Base-by-base conservation (phyloP, 2,329 filamentous ascomycete species). In the Venturia carpophila region DNA sequence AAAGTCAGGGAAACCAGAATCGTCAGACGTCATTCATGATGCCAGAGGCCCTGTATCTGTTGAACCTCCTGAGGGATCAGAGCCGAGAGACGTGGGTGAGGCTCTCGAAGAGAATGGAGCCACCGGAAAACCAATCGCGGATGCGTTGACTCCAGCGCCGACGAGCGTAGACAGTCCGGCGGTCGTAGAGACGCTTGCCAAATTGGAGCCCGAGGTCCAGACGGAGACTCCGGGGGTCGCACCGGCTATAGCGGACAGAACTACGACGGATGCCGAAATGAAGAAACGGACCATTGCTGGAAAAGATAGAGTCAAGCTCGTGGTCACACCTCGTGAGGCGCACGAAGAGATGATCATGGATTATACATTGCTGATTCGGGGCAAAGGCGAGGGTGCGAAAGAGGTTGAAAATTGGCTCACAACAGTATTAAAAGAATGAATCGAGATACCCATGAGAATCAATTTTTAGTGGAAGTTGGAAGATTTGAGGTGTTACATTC, bases 331-430 rank as follows among this genome's bases (percentile, higher is more conserved):
- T 5, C 73, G 72, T 13, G 76, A 72, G 0, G 71, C 71, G 17
- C 78, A 80, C 66, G 75, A 76, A 34, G 78, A 78, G 68, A 75
- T 77, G 70, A 74, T 79, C 41, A 66, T 78, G 0, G 76, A 79
- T 66, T 68, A 70, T n/a, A 52, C 76, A 3, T 45, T 66, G 19
- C 37, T 55, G 19, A 66, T 60, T 49, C 66, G 62, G 49, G 30
- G 61, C 9, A 47, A 52, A 39, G 56, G 34, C 5, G 41, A 49
- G 15, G 63, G 55, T 5, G 66, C 21, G 9, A 55, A 39, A 17
- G 43, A 47, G 49, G 42, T 65, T n/a, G 62, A 66, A 34, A 47
- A 41, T 19, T 66, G 65, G 65, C n/a, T 66, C 10, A 49, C 79
- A 37, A 76, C n/a, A 6, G 21, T 27, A 6, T 13, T 63, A 13